Base-by-base conservation (phyloP, 192 early-diverging fungal species). In the Backusella mclennaniae region DNA sequence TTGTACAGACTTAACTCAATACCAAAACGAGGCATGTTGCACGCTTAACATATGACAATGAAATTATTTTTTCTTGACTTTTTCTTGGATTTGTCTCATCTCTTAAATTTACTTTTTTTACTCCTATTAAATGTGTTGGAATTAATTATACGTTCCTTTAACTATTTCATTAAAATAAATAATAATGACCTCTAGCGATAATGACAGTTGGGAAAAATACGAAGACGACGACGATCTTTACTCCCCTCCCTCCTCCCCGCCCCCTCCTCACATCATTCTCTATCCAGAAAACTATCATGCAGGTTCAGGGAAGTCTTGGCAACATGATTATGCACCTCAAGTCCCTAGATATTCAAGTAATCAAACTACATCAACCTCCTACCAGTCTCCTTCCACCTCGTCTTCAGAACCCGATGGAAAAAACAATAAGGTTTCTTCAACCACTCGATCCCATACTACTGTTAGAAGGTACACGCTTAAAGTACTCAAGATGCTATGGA, bases 231-330 rank as follows among this genome's bases (percentile, higher is more conserved):
- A 63, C 56, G 56, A 63, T 63, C 56, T 29, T 63, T 63, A 63
- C 56, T 63, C 56, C 56, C 56, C 56, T 63, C 56, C 56, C 56
- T 63, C 56, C 56, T 63, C 56, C 3, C 56, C 56, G 11, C 56
- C 56, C 23, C 56, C 56, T 63, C 56, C 56, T 63, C 56, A 63
- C 12, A 63, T 63, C 21, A 63, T 63, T 63, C 56, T 63, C 56
- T 63, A 63, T 63, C 56, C 56, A 63, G 56, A 29, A 29, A 63
- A 63, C 56, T 63, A 63, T 63, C 56, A 63, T 63, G 56, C 56
- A 63, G 56, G 56, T 29, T 63, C 56, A 63, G 56, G 56, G 56
- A 63, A 63, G 56, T 63, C 56, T 63, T 63, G 56, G 56, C 56
- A 63, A 63, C 56, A 63, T 63, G 56, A 63, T 63, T 63, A 63